Evolutionary conservation across 2,329 filamentous ascomycete genomes (phyloP), one percentile per base, ranked within the genome.

Genomic region (Aureobasidium sp.): DNA sequence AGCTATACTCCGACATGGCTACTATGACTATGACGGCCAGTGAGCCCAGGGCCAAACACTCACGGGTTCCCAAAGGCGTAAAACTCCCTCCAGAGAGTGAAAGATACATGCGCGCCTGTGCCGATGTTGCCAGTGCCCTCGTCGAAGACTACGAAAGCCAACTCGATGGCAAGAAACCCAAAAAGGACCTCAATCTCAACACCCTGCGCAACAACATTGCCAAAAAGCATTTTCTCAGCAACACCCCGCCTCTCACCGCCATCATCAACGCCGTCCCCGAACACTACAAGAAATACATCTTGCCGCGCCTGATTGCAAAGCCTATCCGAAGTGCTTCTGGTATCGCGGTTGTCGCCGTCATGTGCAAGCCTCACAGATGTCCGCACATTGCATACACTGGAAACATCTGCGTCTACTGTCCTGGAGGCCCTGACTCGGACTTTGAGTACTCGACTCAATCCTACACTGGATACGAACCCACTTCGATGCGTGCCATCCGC

Each of bases 361-460:
- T 99, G 94, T 97, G 94, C 82, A 99, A 99, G 75, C 94, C 94
- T 25, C 94, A 99, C 73, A 83, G 94, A 71, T 99, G 94, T 70
- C 94, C 94, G 19, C 94, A 99, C 71, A 99, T 99, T 67, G 90
- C 94, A 11, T 99, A 96, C 74, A 99, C 94, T 0, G 94, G 94
- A 64, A 99, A 99, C 72, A 97, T 99, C 64, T 99, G 94, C 74
- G 94, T 99, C 63, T 99, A 99, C 77, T 99, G 94, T 71, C 94
- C 94, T 10, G 94, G 94, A 66, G 94, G 94, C 1, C 95, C 95
- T 9, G 94, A 99, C 71, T 96, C 92, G 53, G 95, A 99, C 71
- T 99, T 99, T 69, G 94, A 99, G 74, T 99, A 99, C 75, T 96
- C 92, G 69, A 99, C 94, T 9, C 94, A 99, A 73, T 97, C 93